Percentiles rank a stretch among this genome's conserved stretches.
Evolutionary conservation across 2,329 filamentous ascomycete genomes (phyloP).

Genomic region (Lasiodiplodia theobromae): DNA sequence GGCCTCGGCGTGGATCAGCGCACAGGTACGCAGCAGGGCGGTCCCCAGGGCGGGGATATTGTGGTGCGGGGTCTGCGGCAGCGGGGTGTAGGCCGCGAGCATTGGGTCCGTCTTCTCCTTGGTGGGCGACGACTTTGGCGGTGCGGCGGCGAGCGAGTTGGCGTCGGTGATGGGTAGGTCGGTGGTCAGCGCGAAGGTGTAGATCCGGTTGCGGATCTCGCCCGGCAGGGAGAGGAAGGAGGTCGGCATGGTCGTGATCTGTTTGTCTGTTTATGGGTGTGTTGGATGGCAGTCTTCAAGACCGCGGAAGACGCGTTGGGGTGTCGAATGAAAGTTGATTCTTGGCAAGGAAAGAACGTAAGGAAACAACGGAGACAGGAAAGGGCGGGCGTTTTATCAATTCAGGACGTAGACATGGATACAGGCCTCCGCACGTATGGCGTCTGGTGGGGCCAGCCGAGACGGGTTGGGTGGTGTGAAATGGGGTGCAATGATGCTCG

Average conservation of each 20-base stretch:
- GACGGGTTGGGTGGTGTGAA: constrained; percentile 17
- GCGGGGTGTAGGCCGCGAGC: constrained; percentile 1
- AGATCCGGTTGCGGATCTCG: constrained; percentile 47
- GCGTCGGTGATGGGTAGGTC: constrained; percentile 39
- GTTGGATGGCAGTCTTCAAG: not conserved
- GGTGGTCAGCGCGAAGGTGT: constrained; percentile 38
- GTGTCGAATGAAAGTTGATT: constrained; percentile 4
- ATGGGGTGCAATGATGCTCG: constrained; percentile 10
- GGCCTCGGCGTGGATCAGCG: constrained; percentile 43
- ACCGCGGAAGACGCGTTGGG: not conserved
- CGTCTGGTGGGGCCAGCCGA: constrained; percentile 15
- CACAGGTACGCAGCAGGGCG: constrained; percentile 47
- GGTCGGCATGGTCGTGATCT: constrained; percentile 12
- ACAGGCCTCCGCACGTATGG: not conserved
- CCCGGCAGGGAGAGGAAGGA: constrained; percentile 41
- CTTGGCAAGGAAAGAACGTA: constrained; percentile 11
- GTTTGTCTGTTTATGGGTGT: not conserved
- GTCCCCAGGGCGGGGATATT: constrained; percentile 34
- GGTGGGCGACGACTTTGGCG: not conserved
- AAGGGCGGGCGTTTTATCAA: not conserved
- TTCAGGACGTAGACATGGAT: constrained; percentile 1
- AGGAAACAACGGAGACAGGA: not conserved
- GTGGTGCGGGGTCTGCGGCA: constrained; percentile 27
- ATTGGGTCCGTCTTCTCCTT: constrained; percentile 1
- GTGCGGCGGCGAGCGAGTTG: constrained; percentile 31